Percentiles rank a stretch among this genome's conserved stretches.
phyloP scores from a whole-genome alignment of 2,329 filamentous ascomycete genomes.

The Pseudogymnoascus sp. region DNA sequence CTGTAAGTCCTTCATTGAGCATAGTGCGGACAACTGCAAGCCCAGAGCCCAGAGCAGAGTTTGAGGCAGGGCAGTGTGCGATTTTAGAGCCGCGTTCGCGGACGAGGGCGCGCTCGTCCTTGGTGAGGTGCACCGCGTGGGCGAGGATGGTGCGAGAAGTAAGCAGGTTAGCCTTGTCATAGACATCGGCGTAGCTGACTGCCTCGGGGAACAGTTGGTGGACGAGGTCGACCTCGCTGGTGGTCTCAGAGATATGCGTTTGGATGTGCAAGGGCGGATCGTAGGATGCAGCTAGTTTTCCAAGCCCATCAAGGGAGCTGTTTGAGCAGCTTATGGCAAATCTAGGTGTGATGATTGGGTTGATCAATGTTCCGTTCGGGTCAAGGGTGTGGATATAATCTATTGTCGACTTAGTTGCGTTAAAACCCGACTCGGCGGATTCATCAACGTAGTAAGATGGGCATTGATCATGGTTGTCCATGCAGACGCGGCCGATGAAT shows the following conservation, averaged over 20 bases:
- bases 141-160: constrained; percentile 72
- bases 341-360: constrained; percentile 71
- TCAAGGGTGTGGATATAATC: constrained; percentile 63
- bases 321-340: constrained; percentile 59
- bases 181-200: constrained; percentile 66
- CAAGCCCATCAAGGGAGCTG: constrained; percentile 58
- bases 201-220: constrained; percentile 58
- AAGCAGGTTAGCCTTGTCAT: constrained; percentile 66
- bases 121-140: constrained; percentile 71
- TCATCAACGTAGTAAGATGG: constrained; percentile 77
- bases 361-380: constrained; percentile 56
- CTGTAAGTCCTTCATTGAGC: constrained; percentile 65
- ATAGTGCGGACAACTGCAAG: constrained; percentile 68
- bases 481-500: constrained; percentile 86
- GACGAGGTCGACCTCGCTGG: constrained; percentile 66
- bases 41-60: constrained; percentile 75
- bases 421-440: constrained; percentile 51
- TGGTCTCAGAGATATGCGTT: constrained; percentile 86
- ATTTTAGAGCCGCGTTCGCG: constrained; percentile 57
- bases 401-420: constrained; percentile 53
- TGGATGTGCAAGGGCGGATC: constrained; percentile 58
- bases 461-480: constrained; percentile 66
- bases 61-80: constrained; percentile 84
- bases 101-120: constrained; percentile 61
- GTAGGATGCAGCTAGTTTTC: constrained; percentile 54